These are phyloP conservation scores for Cerioporus squamosus DNA, from an alignment of 1,284 basidiomycete species.

Conservation along the genomic window DNA sequence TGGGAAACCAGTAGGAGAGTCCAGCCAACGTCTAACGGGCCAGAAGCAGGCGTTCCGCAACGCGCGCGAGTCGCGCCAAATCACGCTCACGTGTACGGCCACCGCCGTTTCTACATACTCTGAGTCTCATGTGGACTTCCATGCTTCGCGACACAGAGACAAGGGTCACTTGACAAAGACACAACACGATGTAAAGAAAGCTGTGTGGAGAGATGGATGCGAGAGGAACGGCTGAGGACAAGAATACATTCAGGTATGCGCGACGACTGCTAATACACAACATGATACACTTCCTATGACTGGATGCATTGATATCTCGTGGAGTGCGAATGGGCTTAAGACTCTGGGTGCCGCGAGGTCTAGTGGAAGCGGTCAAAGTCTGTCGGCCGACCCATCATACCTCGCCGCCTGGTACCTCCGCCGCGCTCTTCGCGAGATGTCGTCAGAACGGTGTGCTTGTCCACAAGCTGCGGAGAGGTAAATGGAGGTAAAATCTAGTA, in stretches of 20 bases:
- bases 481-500: background rate
- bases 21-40: too few relatives aligned
- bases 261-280: conserved; percentile 21
- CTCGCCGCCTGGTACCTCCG: conserved; percentile 27
- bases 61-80: conserved; percentile 7
- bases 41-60: background rate
- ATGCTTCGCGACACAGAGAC: background rate
- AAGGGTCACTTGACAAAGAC: too few relatives aligned
- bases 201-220: too few relatives aligned
- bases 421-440: conserved; percentile 37
- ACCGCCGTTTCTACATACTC: too few relatives aligned
- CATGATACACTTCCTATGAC: conserved; percentile 13
- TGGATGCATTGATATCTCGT: background rate
- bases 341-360: conserved; percentile 7
- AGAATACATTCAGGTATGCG: conserved; percentile 5
- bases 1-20: background rate
- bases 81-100: conserved; percentile 23
- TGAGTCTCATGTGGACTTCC: background rate
- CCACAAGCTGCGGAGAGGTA: conserved; percentile 34
- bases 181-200: too few relatives aligned
- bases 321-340: background rate
- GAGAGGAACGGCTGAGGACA: background rate
- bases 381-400: conserved; percentile 42
- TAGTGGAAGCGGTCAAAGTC: conserved; percentile 58
- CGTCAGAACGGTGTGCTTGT: conserved; percentile 41